Evolutionary conservation across 148 eudicot genomes (phyloP).

Genomic region (Pharnaceum exiguum): DNA sequence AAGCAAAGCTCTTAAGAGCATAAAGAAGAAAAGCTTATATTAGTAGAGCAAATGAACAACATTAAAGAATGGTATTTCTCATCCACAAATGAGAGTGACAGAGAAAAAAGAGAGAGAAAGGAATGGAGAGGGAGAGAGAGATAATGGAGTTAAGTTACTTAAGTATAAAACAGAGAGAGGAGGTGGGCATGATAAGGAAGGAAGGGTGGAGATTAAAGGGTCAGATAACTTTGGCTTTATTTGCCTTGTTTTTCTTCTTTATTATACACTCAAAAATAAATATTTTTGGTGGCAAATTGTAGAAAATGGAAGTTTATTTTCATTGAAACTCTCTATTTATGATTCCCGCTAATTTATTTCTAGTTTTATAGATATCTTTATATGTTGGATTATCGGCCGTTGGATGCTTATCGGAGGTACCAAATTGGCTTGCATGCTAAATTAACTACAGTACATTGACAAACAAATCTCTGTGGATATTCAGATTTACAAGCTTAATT

Average conservation of each 20-base stretch:
- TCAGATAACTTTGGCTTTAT: slow-evolving; percentile 65
- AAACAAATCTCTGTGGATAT: too few relatives aligned
- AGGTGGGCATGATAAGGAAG: slow-evolving; percentile 78
- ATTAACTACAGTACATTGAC: too few relatives aligned
- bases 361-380: background rate
- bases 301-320: too few relatives aligned
- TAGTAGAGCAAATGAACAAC: slow-evolving; percentile 7
- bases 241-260: slow-evolving; percentile 23
- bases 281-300: background rate
- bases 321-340: too few relatives aligned
- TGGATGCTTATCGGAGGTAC: background rate
- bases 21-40: slow-evolving; percentile 1
- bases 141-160: slow-evolving; percentile 1
- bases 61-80: background rate
- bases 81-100: slow-evolving; percentile 12
- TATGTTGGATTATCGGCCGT: background rate
- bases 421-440: too few relatives aligned
- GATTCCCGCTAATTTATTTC: background rate
- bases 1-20: slow-evolving; percentile 5
- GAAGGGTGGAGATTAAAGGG: slow-evolving; percentile 94
- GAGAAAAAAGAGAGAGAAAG: background rate
- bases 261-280: background rate
- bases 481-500: background rate
- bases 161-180: slow-evolving; percentile 6
- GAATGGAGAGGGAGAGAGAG: slow-evolving; percentile 18